Evolutionary conservation across 768 basidiomycete species (phyloP).

Genomic region (Coprinellus micaceus): DNA sequence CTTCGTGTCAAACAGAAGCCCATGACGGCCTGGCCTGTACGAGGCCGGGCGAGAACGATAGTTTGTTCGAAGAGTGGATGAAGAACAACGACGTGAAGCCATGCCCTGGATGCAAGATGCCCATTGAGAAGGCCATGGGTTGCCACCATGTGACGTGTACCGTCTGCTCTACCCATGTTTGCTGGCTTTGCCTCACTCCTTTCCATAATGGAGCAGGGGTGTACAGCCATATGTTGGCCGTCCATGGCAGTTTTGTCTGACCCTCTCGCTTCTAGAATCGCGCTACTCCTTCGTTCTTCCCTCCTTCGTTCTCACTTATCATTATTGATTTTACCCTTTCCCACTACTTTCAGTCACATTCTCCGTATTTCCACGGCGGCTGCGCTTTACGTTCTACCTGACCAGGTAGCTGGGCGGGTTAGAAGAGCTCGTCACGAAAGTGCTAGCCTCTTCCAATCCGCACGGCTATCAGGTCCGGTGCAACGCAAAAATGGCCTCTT

Average conservation of each 20-base stretch:
- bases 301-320: not conserved
- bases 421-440: no score
- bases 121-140: slow-evolving; percentile 70
- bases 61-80: slow-evolving; percentile 63
- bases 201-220: slow-evolving; percentile 67
- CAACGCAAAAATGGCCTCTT: no score
- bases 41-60: slow-evolving; percentile 52
- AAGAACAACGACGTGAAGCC: slow-evolving; percentile 61
- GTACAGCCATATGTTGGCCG: slow-evolving; percentile 71
- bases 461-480: no score
- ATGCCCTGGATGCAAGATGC: slow-evolving; percentile 68
- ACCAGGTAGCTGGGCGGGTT: no score
- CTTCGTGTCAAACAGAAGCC: slow-evolving; percentile 48
- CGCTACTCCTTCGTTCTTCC: not conserved
- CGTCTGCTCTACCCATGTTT: slow-evolving; percentile 71
- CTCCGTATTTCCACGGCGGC: no score
- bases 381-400: no score
- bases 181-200: slow-evolving; percentile 75
- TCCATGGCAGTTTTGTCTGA: slow-evolving; percentile 56
- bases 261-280: slow-evolving; percentile 18
- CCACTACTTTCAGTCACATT: not conserved
- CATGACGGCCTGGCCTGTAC: slow-evolving; percentile 70
- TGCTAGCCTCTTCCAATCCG: no score
- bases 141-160: slow-evolving; percentile 85
- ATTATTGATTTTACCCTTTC: not conserved